Conservation (phyloP, 2,329 filamentous ascomycete species). For the Venturia nashicola region DNA sequence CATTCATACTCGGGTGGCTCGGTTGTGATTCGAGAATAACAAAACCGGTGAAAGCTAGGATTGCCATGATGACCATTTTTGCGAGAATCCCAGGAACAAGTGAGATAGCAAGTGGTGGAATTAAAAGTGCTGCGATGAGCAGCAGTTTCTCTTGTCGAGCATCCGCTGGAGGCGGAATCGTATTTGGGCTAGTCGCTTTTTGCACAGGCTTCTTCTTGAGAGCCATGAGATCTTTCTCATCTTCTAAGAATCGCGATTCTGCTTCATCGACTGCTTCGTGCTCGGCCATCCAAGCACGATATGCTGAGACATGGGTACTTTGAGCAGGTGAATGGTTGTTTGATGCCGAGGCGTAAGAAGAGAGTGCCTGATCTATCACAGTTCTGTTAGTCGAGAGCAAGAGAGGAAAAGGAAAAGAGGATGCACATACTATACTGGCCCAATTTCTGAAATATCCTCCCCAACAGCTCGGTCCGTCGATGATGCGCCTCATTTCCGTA, state of each 20-base stretch:
- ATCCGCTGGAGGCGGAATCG: neutral
- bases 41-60: neutral
- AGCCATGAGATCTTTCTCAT: slow-evolving; percentile 40
- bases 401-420: neutral
- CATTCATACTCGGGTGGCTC: no score
- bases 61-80: slow-evolving; percentile 4
- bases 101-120: neutral
- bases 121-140: neutral
- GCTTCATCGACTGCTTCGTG: slow-evolving; percentile 43
- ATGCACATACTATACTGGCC: slow-evolving; percentile 51
- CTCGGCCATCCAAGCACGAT: slow-evolving; percentile 43
- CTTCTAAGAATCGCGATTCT: slow-evolving; percentile 48
- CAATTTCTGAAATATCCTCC: slow-evolving; percentile 52
- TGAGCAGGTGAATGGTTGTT: slow-evolving; percentile 39
- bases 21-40: neutral
- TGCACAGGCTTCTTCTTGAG: neutral
- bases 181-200: neutral
- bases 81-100: neutral
- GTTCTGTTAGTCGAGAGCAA: neutral
- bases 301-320: slow-evolving; percentile 38
- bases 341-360: slow-evolving; percentile 43
- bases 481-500: slow-evolving; percentile 46
- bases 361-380: slow-evolving; percentile 42
- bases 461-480: slow-evolving; percentile 46
- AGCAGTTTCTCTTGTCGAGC: neutral